phyloP scores from a whole-genome alignment of 2,329 filamentous ascomycete species.

The Fusarium chuoi region DNA sequence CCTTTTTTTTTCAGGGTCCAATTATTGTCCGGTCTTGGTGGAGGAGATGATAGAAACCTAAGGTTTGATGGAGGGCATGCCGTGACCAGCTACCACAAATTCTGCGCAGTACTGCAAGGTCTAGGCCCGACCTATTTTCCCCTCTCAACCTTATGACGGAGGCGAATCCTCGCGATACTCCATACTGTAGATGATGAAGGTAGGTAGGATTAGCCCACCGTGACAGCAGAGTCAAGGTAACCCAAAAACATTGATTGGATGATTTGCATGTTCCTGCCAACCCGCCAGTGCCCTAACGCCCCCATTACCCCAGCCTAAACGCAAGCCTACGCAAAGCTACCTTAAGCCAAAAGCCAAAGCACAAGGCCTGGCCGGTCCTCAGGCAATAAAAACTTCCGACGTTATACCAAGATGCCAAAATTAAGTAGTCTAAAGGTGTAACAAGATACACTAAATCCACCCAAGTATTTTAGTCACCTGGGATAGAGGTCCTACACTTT shows the following conservation, averaged over 20 bases:
- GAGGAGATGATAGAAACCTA: background rate
- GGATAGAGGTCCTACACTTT: background rate
- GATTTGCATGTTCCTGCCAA: constrained; percentile 18
- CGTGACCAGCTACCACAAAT: background rate
- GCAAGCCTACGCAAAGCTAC: background rate
- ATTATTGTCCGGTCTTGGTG: background rate
- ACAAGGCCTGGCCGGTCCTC: background rate
- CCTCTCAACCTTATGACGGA: constrained; percentile 2
- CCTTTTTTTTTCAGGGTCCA: constrained; percentile 18
- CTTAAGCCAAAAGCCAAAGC: background rate
- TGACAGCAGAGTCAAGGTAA: constrained; percentile 30
- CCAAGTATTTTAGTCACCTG: background rate
- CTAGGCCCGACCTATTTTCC: constrained; percentile 2
- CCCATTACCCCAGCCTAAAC: constrained; percentile 8
- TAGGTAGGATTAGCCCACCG: constrained; percentile 29
- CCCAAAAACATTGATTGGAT: constrained; percentile 32
- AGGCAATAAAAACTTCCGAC: background rate
- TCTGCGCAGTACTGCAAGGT: background rate
- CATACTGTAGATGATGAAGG: background rate
- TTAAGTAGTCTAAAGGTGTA: background rate
- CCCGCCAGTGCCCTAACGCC: constrained; percentile 12
- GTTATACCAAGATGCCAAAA: background rate
- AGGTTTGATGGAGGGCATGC: background rate
- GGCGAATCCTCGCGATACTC: constrained; percentile 2
- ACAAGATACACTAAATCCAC: background rate